Evolutionary conservation across 1,284 basidiomycete species (phyloP).

Genomic region (Rhodotorula sp.): DNA sequence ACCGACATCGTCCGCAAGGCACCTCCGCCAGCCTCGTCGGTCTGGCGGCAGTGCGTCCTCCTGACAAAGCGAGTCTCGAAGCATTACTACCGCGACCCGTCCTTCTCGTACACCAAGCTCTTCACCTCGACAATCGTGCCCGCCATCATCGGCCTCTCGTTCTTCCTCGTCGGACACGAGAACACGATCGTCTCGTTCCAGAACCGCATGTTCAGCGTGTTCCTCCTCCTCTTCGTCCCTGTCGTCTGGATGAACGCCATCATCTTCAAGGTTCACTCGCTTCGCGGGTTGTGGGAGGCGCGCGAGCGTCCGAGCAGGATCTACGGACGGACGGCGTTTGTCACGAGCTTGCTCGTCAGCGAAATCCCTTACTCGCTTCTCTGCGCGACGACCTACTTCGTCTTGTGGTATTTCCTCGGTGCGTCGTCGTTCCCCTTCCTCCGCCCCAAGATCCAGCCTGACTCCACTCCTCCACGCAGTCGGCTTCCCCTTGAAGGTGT

Average conservation of each 20-base stretch:
- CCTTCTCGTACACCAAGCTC: slow-evolving; percentile 73
- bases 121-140: slow-evolving; percentile 50
- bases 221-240: slow-evolving; percentile 51
- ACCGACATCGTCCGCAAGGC: neutral
- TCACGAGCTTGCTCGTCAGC: slow-evolving; percentile 66
- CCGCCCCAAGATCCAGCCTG: too few species aligned
- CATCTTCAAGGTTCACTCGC: slow-evolving; percentile 42
- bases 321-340: slow-evolving; percentile 77
- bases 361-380: slow-evolving; percentile 72
- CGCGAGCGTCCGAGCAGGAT: slow-evolving; percentile 50
- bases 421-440: slow-evolving; percentile 60
- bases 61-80: slow-evolving; percentile 59
- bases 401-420: slow-evolving; percentile 59
- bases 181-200: slow-evolving; percentile 60
- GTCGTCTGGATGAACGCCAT: slow-evolving; percentile 50
- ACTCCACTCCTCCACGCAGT: neutral
- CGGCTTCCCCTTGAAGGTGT: slow-evolving; percentile 28
- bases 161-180: slow-evolving; percentile 57
- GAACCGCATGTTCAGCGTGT: slow-evolving; percentile 72
- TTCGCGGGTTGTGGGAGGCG: slow-evolving; percentile 40
- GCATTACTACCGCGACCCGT: slow-evolving; percentile 63
- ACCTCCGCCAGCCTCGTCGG: slow-evolving; percentile 36
- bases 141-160: slow-evolving; percentile 55
- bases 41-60: slow-evolving; percentile 59
- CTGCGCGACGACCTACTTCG: slow-evolving; percentile 72